phyloP scores from a whole-genome alignment of 306 rosid genomes.

The Rosa multiflora region DNA sequence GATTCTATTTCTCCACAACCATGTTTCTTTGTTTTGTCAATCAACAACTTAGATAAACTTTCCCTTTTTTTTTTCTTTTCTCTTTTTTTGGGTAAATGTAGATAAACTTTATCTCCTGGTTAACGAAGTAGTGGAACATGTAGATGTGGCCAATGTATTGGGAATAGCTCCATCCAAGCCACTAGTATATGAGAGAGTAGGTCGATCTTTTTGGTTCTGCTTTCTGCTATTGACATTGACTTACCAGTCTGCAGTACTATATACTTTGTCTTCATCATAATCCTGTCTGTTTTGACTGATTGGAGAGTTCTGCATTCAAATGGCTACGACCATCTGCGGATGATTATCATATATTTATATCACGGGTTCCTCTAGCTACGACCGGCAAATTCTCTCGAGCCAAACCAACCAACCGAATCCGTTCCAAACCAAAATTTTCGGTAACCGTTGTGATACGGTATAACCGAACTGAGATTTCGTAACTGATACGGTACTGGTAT shows the following conservation, averaged over 20 bases:
- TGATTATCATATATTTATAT: neutral
- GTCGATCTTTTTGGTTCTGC: neutral
- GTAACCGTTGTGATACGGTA: too few relatives aligned
- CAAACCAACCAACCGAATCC: too few relatives aligned
- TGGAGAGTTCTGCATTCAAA: neutral
- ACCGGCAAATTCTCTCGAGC: too few relatives aligned
- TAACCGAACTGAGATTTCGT: too few relatives aligned
- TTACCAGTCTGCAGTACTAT: neutral
- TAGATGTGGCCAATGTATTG: neutral
- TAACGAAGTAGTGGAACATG: neutral
- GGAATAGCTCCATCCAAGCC: neutral
- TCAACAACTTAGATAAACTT: neutral
- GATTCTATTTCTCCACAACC: neutral
- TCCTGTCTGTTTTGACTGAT: neutral
- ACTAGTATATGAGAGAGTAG: neutral
- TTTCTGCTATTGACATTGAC: conserved; percentile 13
- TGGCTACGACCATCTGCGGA: neutral
- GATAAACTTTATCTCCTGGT: neutral
- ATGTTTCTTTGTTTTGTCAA: neutral
- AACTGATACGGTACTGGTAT: too few relatives aligned
- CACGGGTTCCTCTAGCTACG: neutral
- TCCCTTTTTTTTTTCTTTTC: neutral
- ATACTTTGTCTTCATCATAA: neutral
- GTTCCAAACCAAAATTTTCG: too few relatives aligned
- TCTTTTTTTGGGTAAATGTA: neutral